Base-by-base conservation (phyloP, 2,329 filamentous ascomycete species). In the Neoascochyta sp. region DNA sequence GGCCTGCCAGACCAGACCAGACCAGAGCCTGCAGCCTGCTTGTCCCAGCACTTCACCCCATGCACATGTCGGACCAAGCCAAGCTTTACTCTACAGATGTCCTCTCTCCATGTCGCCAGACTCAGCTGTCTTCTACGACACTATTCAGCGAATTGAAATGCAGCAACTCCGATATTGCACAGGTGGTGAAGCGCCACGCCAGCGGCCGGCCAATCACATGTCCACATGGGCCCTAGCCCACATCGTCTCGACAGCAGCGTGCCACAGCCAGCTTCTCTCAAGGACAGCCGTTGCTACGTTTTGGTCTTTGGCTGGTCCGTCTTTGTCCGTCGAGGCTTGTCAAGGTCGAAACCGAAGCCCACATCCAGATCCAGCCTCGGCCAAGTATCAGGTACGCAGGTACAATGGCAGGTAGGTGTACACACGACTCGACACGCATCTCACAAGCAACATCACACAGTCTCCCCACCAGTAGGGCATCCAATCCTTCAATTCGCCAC, bases 131-230 rank as follows among this genome's bases (percentile, higher is more conserved):
- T 31, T 27, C 27, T 20, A 31, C 13, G 16, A 17, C 18, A 21
- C 17, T 29, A 24, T 18, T 26, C 35, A 41, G 39, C 47, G 34
- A 50, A 47, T 47, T 29, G 38, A 37, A 34, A 22, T 35, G 18
- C 41, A 42, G 34, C 34, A 35, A 38, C 30, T 36, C 39, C 34
- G 41, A 43, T 19, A 34, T 35, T 30, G 25, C 30, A 35, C n/a
- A 23, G 23, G 18, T 40, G 40, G 33, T 27, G 15, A 9, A 22
- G 34, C 48, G 46, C 48, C 48, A 50, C 44, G 28, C 20, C 20
- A 11, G n/a, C 12, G 16, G 12, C 16, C 16, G 27, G 38, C 47
- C 45, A 50, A 50, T 51, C 43, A 42, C 11, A 17, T 14, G 15
- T 21, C 23, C n/a, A n/a, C n/a, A n/a, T n/a, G n/a, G n/a, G n/a